phyloP scores from a whole-genome alignment of 2,329 filamentous ascomycete species.

The Didymosphaeria variabile region DNA sequence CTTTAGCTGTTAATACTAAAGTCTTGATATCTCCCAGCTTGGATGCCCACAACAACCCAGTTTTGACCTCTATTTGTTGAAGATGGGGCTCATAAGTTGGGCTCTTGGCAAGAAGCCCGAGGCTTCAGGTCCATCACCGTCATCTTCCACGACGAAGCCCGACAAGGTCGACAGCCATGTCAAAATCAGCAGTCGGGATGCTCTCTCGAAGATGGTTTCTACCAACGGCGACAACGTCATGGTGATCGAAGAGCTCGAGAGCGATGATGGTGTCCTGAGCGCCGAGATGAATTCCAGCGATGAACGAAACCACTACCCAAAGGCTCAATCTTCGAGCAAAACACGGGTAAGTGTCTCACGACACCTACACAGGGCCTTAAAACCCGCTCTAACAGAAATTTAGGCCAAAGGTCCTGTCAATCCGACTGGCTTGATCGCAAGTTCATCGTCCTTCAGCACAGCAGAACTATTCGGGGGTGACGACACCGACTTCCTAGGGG shows the following conservation, averaged over 20 bases:
- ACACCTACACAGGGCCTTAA: too few species aligned
- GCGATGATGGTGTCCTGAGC: background rate
- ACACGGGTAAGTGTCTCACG: background rate
- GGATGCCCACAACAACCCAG: background rate
- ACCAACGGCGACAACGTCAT: background rate
- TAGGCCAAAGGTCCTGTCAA: background rate
- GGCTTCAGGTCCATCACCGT: background rate
- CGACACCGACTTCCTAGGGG: constrained; percentile 1
- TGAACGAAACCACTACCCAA: background rate
- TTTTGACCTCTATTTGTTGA: background rate
- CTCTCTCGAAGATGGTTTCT: background rate
- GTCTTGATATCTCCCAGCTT: background rate
- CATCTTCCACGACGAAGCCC: background rate
- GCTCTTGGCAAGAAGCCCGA: background rate
- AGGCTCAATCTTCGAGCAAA: background rate
- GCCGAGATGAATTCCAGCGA: background rate
- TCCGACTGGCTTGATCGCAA: background rate
- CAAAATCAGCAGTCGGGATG: background rate
- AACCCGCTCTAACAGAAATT: background rate
- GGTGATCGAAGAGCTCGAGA: background rate
- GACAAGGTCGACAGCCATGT: background rate
- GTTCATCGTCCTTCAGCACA: background rate
- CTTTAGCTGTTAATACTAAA: background rate
- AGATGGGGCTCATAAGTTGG: background rate
- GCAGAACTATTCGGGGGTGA: background rate